A percentile compares a stretch with the other conserved stretches of the same genome.
phyloP scores from a whole-genome alignment of 306 rosid genomes.

The Cicer chorassanicum region DNA sequence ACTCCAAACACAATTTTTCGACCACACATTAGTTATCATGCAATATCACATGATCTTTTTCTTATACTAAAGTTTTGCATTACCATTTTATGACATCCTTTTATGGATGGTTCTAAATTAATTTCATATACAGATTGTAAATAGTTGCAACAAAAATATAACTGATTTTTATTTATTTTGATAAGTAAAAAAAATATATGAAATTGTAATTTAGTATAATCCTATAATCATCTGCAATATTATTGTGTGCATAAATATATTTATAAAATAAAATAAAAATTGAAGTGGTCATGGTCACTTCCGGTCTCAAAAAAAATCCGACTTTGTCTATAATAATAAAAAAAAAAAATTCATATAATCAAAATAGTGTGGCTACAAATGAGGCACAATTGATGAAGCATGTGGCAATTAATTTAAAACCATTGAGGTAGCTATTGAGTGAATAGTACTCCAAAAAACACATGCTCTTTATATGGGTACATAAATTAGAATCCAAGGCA shows the following conservation, averaged over 20 bases:
- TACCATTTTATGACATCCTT: neutral
- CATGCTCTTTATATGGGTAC: conserved; percentile 40
- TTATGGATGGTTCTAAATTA: conserved; percentile 4
- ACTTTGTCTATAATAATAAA: too few relatives aligned
- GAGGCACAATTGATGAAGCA: neutral
- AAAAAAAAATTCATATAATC: neutral
- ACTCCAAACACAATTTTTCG: conserved; percentile 17
- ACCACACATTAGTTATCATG: conserved; percentile 36
- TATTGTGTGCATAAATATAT: too few relatives aligned
- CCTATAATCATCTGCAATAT: too few relatives aligned
- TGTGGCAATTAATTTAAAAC: conserved; percentile 11
- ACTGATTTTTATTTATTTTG: neutral
- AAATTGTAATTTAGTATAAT: neutral
- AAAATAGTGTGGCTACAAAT: neutral
- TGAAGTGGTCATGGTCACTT: too few relatives aligned
- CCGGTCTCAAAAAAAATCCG: accelerated
- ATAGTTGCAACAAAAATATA: neutral
- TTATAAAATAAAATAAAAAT: too few relatives aligned
- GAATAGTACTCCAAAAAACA: conserved; percentile 44
- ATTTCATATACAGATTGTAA: neutral
- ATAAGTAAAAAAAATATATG: too few relatives aligned
- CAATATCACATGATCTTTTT: conserved; percentile 1
- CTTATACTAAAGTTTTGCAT: neutral
- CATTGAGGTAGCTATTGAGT: conserved; percentile 41
- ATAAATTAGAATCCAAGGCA: conserved; percentile 56